A percentile compares a stretch with the other conserved stretches of the same genome.
These are phyloP conservation scores for Parietaria judaica DNA, from an alignment of 306 rosid species.

Conservation along the genomic window DNA sequence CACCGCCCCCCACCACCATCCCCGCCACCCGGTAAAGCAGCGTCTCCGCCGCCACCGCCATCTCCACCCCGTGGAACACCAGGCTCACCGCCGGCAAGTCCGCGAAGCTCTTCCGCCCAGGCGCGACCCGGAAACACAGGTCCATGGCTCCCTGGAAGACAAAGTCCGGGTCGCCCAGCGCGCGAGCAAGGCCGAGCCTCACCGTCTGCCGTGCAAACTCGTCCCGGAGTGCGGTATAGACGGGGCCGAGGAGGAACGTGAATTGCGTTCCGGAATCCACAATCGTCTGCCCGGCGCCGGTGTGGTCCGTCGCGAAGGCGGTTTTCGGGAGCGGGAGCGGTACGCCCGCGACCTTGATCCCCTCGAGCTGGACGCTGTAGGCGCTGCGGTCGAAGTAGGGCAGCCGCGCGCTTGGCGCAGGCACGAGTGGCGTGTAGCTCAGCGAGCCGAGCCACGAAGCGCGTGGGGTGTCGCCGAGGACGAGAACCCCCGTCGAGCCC, in stretches of 20 bases:
- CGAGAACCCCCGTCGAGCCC: constrained; percentile 56
- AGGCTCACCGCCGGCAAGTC: constrained; percentile 49
- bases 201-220: constrained; percentile 51
- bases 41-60: constrained; percentile 51
- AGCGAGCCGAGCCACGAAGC: constrained; percentile 51
- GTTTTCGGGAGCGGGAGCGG: constrained; percentile 36
- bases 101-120: constrained; percentile 12
- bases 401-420: constrained; percentile 42
- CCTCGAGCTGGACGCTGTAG: constrained; percentile 59
- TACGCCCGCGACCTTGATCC: constrained; percentile 46
- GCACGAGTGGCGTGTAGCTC: constrained; percentile 63
- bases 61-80: constrained; percentile 65
- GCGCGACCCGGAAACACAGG: constrained; percentile 36
- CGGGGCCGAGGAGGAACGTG: constrained; percentile 72
- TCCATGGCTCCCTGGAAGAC: constrained; percentile 87
- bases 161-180: constrained; percentile 39
- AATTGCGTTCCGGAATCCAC: constrained; percentile 89
- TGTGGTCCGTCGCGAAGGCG: constrained; percentile 49
- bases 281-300: constrained; percentile 90
- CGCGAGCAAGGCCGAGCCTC: constrained; percentile 18
- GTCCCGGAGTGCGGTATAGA: constrained; percentile 49
- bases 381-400: constrained; percentile 84
- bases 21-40: constrained; percentile 50
- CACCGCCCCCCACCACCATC: constrained; percentile 36
- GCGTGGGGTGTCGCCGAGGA: constrained; percentile 44